Evolutionary conservation across 1,284 basidiomycete genomes (phyloP), one percentile per base, ranked within the genome.

Genomic region (Xerocomus nothofagi): DNA sequence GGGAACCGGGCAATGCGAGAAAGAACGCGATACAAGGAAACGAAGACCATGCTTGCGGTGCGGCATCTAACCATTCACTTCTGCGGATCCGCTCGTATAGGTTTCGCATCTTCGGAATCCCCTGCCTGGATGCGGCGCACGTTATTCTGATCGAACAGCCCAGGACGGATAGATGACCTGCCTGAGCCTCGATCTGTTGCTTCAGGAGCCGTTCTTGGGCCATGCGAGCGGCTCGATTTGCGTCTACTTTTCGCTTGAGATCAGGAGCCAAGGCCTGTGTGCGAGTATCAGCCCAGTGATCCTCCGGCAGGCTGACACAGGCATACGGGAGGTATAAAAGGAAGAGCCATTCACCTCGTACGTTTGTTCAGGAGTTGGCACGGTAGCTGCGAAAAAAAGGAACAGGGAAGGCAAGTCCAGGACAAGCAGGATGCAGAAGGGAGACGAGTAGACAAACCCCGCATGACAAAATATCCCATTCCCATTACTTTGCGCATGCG

Each of bases 231-330:
- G 75, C 76, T 36, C 82, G 77, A 55, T 76, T 77, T 4, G 79
- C 78, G 58, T 88, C 86, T 6, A 88, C 86, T 60, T 80, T 81
- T 41, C 78, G 76, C 57, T 74, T 77, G 49, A 88, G 63, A 67
- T 88, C 85, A 47, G 86, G 85, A 11, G 85, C 73, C 78, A 88
- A 77, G 56, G 75, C 73, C 85, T 88, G 60, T 41, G 37, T 39
- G 39, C 38, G 21, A 27, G 17, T 27, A 49, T 52, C n/a, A 55
- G 23, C 27, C 10, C 21, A 23, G 20, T 27, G 49, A 44, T 20
- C 36, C 33, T 43, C 49, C 29, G 20, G 21, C 26, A 31, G 34
- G 39, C 9, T n/a, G 27, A 18, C 30, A 44, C 8, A 26, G 17
- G 39, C n/a, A n/a, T n/a, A n/a, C n/a, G 38, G 23, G 42, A 37